Percentiles rank a stretch among this genome's conserved stretches.
phyloP scores from a whole-genome alignment of 73 alveolate genomes.

The Paramecium octaurelia region DNA sequence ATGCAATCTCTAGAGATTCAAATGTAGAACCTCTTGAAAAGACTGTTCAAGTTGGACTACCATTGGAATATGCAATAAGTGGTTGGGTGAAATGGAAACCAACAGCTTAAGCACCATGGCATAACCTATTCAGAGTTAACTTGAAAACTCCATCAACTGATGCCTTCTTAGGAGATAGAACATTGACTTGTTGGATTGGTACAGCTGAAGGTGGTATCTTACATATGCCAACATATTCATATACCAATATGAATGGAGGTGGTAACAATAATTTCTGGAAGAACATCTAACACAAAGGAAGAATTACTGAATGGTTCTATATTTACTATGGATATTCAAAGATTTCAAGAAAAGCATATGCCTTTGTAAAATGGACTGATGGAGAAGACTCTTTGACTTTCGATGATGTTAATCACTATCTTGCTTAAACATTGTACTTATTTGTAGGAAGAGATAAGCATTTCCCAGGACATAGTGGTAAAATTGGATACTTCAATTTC shows the following conservation, averaged over 20 bases:
- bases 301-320: slow-evolving; percentile 15
- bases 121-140: slow-evolving; percentile 46
- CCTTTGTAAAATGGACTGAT: slow-evolving; percentile 33
- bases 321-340: slow-evolving; percentile 41
- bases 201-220: slow-evolving; percentile 38
- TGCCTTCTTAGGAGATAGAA: slow-evolving; percentile 31
- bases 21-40: neutral
- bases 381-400: slow-evolving; percentile 30
- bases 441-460: slow-evolving; percentile 44
- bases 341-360: slow-evolving; percentile 8
- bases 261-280: slow-evolving; percentile 4
- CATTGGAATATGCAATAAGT: slow-evolving; percentile 48
- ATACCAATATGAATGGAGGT: slow-evolving; percentile 21
- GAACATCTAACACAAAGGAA: slow-evolving; percentile 14
- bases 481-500: slow-evolving; percentile 37
- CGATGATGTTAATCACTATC: slow-evolving; percentile 11
- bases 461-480: slow-evolving; percentile 5
- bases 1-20: neutral
- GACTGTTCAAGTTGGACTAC: neutral
- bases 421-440: neutral
- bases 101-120: slow-evolving; percentile 50
- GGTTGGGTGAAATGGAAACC: slow-evolving; percentile 55
- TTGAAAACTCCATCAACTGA: slow-evolving; percentile 42
- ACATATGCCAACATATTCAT: slow-evolving; percentile 42
- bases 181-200: slow-evolving; percentile 41